A percentile compares a stretch with the other conserved stretches of the same genome.
Evolutionary conservation across 768 basidiomycete species (phyloP).

Genomic region (Asterophora parasitica): DNA sequence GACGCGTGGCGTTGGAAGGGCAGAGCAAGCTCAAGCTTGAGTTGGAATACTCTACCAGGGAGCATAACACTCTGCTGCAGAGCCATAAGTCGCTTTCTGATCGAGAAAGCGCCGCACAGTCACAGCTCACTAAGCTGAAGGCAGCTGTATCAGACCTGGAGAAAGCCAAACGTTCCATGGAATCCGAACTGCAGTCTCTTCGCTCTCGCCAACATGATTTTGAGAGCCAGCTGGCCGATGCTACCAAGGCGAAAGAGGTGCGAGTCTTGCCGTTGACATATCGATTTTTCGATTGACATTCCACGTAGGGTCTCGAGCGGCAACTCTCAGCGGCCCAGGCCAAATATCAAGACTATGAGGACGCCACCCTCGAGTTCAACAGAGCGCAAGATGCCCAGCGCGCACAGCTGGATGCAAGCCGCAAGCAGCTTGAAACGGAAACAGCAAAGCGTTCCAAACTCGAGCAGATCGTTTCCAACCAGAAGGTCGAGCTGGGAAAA

Average conservation of each 20-base stretch:
- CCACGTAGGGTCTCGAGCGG: constrained; percentile 63
- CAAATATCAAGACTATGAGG: constrained; percentile 85
- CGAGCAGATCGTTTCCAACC: constrained; percentile 56
- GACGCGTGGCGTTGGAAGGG: constrained; percentile 53
- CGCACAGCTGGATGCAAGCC: constrained; percentile 64
- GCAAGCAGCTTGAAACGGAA: constrained; percentile 75
- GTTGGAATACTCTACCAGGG: constrained; percentile 56
- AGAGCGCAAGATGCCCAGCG: constrained; percentile 73
- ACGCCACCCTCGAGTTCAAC: constrained; percentile 78
- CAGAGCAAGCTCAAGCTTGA: constrained; percentile 77
- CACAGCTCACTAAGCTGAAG: constrained; percentile 46
- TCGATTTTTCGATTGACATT: constrained; percentile 4
- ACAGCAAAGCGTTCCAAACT: constrained; percentile 66
- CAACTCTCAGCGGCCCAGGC: constrained; percentile 67
- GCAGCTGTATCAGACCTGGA: constrained; percentile 52
- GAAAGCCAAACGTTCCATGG: constrained; percentile 59
- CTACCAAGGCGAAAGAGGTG: constrained; percentile 71
- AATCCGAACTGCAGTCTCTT: constrained; percentile 71
- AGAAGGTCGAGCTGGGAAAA: constrained; percentile 65
- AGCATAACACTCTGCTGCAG: constrained; percentile 54
- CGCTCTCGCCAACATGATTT: constrained; percentile 63
- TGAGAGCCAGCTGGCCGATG: constrained; percentile 60
- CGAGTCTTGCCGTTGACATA: constrained; percentile 13
- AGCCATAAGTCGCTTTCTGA: constrained; percentile 64
- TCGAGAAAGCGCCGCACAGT: constrained; percentile 48